These are phyloP conservation scores for Volvox africanus DNA, from an alignment of 139 green algal genomes.

Conservation along the genomic window DNA sequence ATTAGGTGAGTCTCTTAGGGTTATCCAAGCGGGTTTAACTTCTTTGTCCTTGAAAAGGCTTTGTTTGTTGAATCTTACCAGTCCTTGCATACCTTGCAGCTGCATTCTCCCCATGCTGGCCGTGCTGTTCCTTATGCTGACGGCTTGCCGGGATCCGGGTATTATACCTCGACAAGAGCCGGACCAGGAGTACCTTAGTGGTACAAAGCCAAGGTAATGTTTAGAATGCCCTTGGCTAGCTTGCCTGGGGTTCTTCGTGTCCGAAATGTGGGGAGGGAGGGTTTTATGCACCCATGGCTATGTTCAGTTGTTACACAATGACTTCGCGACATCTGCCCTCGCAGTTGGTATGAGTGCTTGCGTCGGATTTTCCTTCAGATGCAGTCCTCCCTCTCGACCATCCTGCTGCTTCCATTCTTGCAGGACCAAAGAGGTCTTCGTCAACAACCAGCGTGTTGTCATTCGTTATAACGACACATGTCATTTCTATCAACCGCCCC, in stretches of 20 bases:
- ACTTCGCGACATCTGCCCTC: no score
- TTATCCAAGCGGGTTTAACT: no score
- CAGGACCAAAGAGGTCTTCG: conserved; percentile 57
- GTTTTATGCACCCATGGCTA: no score
- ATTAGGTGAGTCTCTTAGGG: conserved; percentile 54
- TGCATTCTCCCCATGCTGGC: conserved; percentile 62
- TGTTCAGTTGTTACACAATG: no score
- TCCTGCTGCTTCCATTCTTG: neutral
- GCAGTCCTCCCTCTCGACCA: no score
- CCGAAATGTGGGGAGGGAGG: no score
- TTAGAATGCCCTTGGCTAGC: neutral
- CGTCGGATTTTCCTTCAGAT: no score
- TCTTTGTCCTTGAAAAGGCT: neutral
- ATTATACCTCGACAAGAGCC: conserved; percentile 87
- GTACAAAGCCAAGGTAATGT: conserved; percentile 59
- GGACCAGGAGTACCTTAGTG: conserved; percentile 79
- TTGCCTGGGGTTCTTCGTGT: no score
- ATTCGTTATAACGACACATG: conserved; percentile 88
- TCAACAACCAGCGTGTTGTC: conserved; percentile 81
- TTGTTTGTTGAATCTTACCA: neutral
- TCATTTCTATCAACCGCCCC: conserved; percentile 94
- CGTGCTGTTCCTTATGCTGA: conserved; percentile 78
- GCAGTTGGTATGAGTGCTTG: no score
- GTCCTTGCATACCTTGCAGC: conserved; percentile 41
- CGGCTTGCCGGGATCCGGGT: conserved; percentile 90